Evolutionary conservation across 164 flowering plant genomes (phyloP).

Genomic region (Umbellularia californica): DNA sequence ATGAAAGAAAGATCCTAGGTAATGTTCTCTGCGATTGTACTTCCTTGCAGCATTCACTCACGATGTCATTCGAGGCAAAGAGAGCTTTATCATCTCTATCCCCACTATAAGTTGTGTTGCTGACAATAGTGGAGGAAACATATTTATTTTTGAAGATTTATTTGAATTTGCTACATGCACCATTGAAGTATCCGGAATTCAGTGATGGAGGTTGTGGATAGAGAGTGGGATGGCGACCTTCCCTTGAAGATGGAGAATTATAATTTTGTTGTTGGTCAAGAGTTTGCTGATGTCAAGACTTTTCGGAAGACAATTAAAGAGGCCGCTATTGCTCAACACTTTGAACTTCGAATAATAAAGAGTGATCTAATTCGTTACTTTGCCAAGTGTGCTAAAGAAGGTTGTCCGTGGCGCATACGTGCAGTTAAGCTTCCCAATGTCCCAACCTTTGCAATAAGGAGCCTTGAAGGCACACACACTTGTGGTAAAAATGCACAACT

Average conservation of each 20-base stretch:
- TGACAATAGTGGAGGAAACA: neutral
- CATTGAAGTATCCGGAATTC: neutral
- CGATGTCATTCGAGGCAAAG: neutral
- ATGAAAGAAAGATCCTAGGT: neutral
- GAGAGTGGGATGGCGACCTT: neutral
- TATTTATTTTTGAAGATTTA: neutral
- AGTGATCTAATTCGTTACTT: slow-evolving; percentile 69
- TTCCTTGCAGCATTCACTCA: slow-evolving; percentile 2
- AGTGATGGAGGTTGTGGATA: neutral
- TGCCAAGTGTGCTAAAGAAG: slow-evolving; percentile 81
- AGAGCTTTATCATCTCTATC: neutral
- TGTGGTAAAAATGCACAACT: slow-evolving; percentile 69
- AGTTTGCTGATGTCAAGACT: slow-evolving; percentile 79
- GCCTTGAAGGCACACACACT: slow-evolving; percentile 73
- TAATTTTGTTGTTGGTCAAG: slow-evolving; percentile 64
- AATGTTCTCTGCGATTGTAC: neutral
- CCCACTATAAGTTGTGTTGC: neutral
- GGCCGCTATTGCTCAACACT: slow-evolving; percentile 83
- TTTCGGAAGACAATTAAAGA: slow-evolving; percentile 72
- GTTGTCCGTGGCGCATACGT: slow-evolving; percentile 94
- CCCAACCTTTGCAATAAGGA: slow-evolving; percentile 68
- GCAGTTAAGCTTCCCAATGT: slow-evolving; percentile 77
- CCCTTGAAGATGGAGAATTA: slow-evolving; percentile 40
- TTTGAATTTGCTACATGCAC: neutral
- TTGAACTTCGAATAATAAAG: slow-evolving; percentile 76